Evolutionary conservation across 768 basidiomycete species (phyloP), one percentile per base, ranked within the genome.

Genomic region (Tulasnella sp.): DNA sequence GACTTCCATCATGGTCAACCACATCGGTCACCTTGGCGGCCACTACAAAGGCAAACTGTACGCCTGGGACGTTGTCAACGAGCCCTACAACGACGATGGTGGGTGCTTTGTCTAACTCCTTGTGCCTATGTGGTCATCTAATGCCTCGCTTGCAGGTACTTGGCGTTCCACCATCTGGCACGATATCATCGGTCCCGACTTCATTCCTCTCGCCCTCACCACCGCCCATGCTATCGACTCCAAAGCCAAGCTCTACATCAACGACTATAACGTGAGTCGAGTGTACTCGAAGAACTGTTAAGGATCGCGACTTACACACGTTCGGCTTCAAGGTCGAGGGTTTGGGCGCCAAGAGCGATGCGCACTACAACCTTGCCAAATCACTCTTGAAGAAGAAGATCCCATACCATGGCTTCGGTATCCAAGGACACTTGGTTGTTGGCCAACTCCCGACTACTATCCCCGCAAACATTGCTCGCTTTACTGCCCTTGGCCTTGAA

Each of bases 391-490:
- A 83, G 0, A 82, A 84, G 37, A 85, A 85, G 31, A 85, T 85
- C 1, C 89, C 90, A 7, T 83, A 91, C 79, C 87, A 90, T 79
- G 90, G 89, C 54, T 83, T 91, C 69, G 90, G 90, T 76, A 84
- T 90, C 74, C 90, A 77, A 38, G 76, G 72, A 25, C 76, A 77
- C 58, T 49, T 77, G 36, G 75, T 77, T 39, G 72, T 77, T 37
- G 69, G 42, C n/a, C n/a, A 22, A n/a, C 22, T 74, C 38, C 68
- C 68, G 14, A 42, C 15, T 2, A 22, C 45, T 17, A 81, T 91
- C 71, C 83, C 86, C 72, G 81, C 84, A 3, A 87, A 88, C 76
- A 82, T 90, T 76, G 80, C 86, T 77, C 84, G 85, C 68, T 87
- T 91, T 80, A 85, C 87, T 14, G 86, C 85, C 14, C 86, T 90